These are phyloP conservation scores for Hansenula lynferdii DNA, from an alignment of 1,139 yeast genomes.

Conservation along the genomic window DNA sequence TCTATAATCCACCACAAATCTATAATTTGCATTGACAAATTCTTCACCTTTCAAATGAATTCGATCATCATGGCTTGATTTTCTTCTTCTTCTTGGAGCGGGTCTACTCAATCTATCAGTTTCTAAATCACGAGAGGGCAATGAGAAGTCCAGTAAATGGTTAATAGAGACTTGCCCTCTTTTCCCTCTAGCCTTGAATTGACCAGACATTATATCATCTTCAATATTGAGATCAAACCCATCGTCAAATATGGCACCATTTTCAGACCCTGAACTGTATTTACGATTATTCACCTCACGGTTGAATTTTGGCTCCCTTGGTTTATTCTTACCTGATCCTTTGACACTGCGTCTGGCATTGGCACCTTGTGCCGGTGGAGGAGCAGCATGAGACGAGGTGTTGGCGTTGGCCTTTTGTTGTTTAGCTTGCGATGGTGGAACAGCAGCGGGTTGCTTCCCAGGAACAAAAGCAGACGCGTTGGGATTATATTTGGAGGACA, in stretches of 20 bases:
- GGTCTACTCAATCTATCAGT: slow-evolving; percentile 2
- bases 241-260: slow-evolving; percentile 7
- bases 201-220: slow-evolving; percentile 30
- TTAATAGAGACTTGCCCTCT: slow-evolving; percentile 58
- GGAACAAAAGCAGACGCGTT: slow-evolving; percentile 12
- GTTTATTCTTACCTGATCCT: slow-evolving; percentile 2
- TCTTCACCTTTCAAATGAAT: slow-evolving; percentile 58
- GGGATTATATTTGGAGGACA: slow-evolving; percentile 16
- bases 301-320: slow-evolving; percentile 9
- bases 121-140: slow-evolving; percentile 44
- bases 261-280: not conserved
- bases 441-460: not conserved
- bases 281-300: not conserved
- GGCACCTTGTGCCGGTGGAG: slow-evolving; percentile 11
- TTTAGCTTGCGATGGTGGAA: slow-evolving; percentile 2
- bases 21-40: slow-evolving; percentile 80
- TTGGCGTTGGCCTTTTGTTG: slow-evolving; percentile 7
- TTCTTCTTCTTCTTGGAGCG: slow-evolving; percentile 19
- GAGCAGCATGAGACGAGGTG: slow-evolving; percentile 16
- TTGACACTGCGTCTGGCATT: slow-evolving; percentile 3
- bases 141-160: slow-evolving; percentile 58
- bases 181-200: slow-evolving; percentile 33
- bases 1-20: slow-evolving; percentile 68
- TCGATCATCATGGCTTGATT: slow-evolving; percentile 22
- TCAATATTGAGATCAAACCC: slow-evolving; percentile 27